These are phyloP conservation scores for Leishmania mexicana DNA, from an alignment of 208 protist species.

Conservation along the genomic window DNA sequence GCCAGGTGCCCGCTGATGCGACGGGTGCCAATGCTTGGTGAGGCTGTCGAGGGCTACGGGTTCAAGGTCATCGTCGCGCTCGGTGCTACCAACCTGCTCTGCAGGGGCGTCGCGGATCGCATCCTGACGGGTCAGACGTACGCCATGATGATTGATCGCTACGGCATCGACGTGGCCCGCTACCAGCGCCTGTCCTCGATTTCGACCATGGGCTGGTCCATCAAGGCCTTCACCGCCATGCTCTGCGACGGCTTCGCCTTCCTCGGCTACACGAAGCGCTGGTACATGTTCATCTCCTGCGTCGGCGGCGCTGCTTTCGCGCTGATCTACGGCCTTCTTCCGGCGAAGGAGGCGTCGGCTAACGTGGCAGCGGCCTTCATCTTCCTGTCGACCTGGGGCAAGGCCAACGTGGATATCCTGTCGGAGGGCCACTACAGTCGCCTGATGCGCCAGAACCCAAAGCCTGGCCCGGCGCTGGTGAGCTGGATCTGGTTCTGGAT, in stretches of 20 bases:
- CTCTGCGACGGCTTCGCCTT: slow-evolving; percentile 67
- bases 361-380: slow-evolving; percentile 41
- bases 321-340: slow-evolving; percentile 51
- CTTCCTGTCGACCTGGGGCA: slow-evolving; percentile 57
- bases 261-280: slow-evolving; percentile 78
- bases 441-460: slow-evolving; percentile 53
- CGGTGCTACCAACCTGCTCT: slow-evolving; percentile 49
- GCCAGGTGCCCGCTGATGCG: slow-evolving; percentile 26
- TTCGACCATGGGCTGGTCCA: slow-evolving; percentile 53
- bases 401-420: slow-evolving; percentile 77
- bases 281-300: slow-evolving; percentile 59
- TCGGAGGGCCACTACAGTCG: slow-evolving; percentile 82
- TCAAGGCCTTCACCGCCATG: slow-evolving; percentile 68
- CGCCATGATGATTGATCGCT: slow-evolving; percentile 58
- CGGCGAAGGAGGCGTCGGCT: slow-evolving; percentile 39
- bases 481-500: slow-evolving; percentile 72
- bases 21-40: slow-evolving; percentile 50
- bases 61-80: slow-evolving; percentile 37
- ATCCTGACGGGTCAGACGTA: slow-evolving; percentile 34
- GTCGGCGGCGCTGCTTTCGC: slow-evolving; percentile 44
- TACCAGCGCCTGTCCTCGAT: slow-evolving; percentile 62
- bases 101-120: slow-evolving; percentile 60
- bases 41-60: slow-evolving; percentile 45
- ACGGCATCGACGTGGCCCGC: slow-evolving; percentile 30
- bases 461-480: slow-evolving; percentile 51